These are phyloP conservation scores for Crucihimalaya himalaica DNA, from an alignment of 345 rosid species.

Conservation along the genomic window DNA sequence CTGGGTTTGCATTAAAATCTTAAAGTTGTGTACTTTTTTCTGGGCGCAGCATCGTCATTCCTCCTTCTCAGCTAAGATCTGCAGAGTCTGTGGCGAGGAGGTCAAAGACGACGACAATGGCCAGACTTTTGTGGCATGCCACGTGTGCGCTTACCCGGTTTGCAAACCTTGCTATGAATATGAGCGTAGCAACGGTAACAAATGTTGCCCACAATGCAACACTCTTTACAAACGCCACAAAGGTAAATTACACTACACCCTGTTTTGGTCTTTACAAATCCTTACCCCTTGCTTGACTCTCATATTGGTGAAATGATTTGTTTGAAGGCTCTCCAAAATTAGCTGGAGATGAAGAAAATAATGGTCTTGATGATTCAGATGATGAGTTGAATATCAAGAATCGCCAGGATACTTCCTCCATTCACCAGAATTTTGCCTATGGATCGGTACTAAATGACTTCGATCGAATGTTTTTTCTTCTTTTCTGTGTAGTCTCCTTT, in stretches of 20 bases:
- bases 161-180: conserved; percentile 90
- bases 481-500: not conserved
- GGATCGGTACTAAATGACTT: conserved; percentile 33
- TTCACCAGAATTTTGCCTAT: conserved; percentile 40
- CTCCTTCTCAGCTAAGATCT: conserved; percentile 47
- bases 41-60: conserved; percentile 49
- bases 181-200: conserved; percentile 87
- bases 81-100: conserved; percentile 84
- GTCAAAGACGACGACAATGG: conserved; percentile 63
- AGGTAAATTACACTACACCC: conserved; percentile 42
- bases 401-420: conserved; percentile 41
- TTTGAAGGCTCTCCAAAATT: conserved; percentile 65
- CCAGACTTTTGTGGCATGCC: conserved; percentile 67
- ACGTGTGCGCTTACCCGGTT: conserved; percentile 78
- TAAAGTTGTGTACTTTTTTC: not conserved
- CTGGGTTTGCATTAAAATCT: not conserved
- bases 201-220: conserved; percentile 90
- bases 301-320: not conserved
- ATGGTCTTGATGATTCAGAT: conserved; percentile 60
- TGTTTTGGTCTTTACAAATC: not conserved
- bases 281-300: not conserved
- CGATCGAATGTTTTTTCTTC: not conserved
- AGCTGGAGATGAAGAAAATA: conserved; percentile 62
- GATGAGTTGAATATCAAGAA: conserved; percentile 60
- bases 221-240: conserved; percentile 84